These are phyloP conservation scores for Chlorella sp. DNA, from an alignment of 139 green algal genomes.

Conservation along the genomic window DNA sequence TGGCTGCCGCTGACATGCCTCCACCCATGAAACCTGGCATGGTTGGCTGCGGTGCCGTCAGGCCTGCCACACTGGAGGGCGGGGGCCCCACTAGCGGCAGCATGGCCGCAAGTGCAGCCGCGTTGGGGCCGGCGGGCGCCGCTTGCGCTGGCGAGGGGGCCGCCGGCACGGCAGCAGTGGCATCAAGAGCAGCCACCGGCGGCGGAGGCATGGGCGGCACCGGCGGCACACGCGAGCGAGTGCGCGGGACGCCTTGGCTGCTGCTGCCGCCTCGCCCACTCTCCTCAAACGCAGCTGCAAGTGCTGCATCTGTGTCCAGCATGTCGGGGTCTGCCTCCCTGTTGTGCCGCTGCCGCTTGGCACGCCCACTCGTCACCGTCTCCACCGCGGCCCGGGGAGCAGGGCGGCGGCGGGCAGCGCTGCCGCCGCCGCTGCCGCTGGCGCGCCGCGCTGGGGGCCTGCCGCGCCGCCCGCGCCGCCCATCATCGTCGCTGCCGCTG, in stretches of 20 bases:
- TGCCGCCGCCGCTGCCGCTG: no score
- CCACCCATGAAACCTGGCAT: neutral
- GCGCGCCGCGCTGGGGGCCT: no score
- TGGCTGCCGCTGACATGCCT: neutral
- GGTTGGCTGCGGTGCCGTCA: constrained; percentile 1
- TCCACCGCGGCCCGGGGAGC: no score
- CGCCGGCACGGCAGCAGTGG: neutral
- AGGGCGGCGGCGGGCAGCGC: no score
- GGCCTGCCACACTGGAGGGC: neutral
- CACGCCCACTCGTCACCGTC: no score
- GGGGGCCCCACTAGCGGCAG: neutral
- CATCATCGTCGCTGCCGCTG: no score
- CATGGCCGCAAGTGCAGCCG: neutral
- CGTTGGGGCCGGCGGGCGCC: no score
- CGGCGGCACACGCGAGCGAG: neutral
- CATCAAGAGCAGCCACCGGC: neutral
- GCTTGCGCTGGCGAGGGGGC: neutral
- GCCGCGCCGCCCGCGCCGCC: no score
- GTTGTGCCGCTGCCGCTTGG: no score
- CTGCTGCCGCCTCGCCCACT: neutral
- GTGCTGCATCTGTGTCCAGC: constrained; percentile 26
- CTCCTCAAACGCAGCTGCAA: constrained; percentile 5
- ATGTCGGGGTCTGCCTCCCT: constrained; percentile 34
- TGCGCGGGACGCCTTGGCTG: neutral
- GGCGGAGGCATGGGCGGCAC: neutral